phyloP scores from a whole-genome alignment of 73 alveolate species.

The Effrenium voratum region DNA sequence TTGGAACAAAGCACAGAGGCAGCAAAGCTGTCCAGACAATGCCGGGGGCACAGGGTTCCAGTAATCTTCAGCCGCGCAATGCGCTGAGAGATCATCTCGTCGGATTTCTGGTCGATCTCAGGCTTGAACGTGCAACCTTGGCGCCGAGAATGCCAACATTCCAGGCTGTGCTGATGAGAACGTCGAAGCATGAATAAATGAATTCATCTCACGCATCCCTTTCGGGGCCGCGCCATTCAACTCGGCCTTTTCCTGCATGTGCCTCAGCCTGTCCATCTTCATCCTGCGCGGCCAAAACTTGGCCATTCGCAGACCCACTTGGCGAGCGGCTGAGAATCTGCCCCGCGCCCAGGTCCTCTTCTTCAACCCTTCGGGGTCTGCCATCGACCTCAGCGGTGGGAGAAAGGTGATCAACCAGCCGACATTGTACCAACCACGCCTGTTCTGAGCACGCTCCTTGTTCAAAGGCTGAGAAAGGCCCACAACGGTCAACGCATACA shows the following conservation, averaged over 20 bases:
- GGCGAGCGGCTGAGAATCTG: too few species aligned
- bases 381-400: slow-evolving; percentile 44
- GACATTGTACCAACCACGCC: too few species aligned
- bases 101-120: slow-evolving; percentile 87
- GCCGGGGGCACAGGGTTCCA: slow-evolving; percentile 61
- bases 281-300: neutral
- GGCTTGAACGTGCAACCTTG: slow-evolving; percentile 93
- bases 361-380: slow-evolving; percentile 78
- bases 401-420: too few species aligned
- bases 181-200: neutral
- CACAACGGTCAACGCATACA: too few species aligned
- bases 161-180: neutral
- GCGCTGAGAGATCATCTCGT: slow-evolving; percentile 81
- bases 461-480: too few species aligned
- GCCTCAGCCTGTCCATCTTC: slow-evolving; percentile 81
- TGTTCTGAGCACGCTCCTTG: too few species aligned
- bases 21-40: too few species aligned
- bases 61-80: slow-evolving; percentile 91
- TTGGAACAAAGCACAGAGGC: too few species aligned
- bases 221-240: slow-evolving; percentile 24
- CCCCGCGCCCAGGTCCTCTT: slow-evolving; percentile 7
- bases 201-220: neutral
- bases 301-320: too few species aligned
- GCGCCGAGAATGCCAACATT: neutral
- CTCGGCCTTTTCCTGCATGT: slow-evolving; percentile 59